These are phyloP conservation scores for Akebia trifoliata DNA, from an alignment of 164 flowering plant species.

Conservation along the genomic window DNA sequence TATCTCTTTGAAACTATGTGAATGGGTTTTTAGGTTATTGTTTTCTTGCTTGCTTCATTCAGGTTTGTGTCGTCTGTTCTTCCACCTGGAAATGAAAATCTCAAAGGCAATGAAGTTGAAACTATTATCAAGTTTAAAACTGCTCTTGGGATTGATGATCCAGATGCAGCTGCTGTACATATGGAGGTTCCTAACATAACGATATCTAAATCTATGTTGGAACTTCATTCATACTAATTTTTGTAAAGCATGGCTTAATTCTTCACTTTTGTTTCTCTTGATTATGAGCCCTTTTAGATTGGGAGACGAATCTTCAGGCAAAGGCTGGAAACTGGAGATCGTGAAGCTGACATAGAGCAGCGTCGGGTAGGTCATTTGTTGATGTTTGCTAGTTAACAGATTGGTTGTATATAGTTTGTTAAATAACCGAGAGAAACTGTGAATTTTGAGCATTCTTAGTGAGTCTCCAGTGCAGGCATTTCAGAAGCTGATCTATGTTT, in stretches of 20 bases:
- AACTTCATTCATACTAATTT: neutral
- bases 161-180: conserved; percentile 96
- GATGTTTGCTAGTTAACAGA: neutral
- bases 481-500: conserved; percentile 94
- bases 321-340: conserved; percentile 95
- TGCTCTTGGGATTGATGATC: conserved; percentile 94
- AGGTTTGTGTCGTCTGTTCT: conserved; percentile 86
- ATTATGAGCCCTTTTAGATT: conserved; percentile 39
- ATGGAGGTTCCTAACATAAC: conserved; percentile 62
- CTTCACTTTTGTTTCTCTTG: neutral
- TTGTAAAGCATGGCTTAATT: neutral
- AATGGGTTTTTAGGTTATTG: neutral
- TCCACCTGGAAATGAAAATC: conserved; percentile 73
- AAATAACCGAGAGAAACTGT: conserved; percentile 10
- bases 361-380: conserved; percentile 69
- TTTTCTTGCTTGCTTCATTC: conserved; percentile 1
- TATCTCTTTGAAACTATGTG: neutral
- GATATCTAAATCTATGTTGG: neutral
- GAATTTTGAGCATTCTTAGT: conserved; percentile 47
- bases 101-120: conserved; percentile 86
- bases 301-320: conserved; percentile 85
- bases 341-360: conserved; percentile 73
- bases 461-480: conserved; percentile 92
- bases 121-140: conserved; percentile 64
- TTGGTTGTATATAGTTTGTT: neutral